A percentile compares a stretch with the other conserved stretches of the same genome.
These are phyloP conservation scores for Diutina catenulata DNA, from an alignment of 1,139 yeast species.

Conservation along the genomic window DNA sequence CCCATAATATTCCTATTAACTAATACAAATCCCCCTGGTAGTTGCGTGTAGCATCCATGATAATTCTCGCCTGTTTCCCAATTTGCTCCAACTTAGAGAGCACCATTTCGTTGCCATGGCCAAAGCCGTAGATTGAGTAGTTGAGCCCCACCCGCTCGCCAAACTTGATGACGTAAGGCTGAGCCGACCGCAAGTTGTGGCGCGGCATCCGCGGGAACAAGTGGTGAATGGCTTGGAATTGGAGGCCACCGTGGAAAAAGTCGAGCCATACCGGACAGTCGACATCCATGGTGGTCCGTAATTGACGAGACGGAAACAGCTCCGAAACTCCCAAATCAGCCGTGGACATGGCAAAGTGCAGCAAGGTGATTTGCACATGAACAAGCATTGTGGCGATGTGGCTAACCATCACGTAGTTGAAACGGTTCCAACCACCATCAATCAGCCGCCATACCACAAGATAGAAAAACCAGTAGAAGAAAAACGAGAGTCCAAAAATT, in stretches of 20 bases:
- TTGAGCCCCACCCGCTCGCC: slow-evolving; percentile 70
- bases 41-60: not conserved
- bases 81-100: slow-evolving; percentile 60
- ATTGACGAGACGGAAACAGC: slow-evolving; percentile 69
- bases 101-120: slow-evolving; percentile 63
- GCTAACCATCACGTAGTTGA: slow-evolving; percentile 55
- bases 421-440: slow-evolving; percentile 38
- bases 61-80: slow-evolving; percentile 41
- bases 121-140: slow-evolving; percentile 79
- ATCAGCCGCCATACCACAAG: slow-evolving; percentile 40
- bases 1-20: not conserved
- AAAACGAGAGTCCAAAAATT: slow-evolving; percentile 52
- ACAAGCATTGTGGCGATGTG: slow-evolving; percentile 81
- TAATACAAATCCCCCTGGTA: not conserved
- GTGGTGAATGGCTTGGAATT: slow-evolving; percentile 86
- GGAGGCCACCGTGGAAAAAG: slow-evolving; percentile 84
- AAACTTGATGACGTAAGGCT: slow-evolving; percentile 59
- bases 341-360: slow-evolving; percentile 92
- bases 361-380: slow-evolving; percentile 81
- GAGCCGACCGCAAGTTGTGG: slow-evolving; percentile 70
- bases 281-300: slow-evolving; percentile 91
- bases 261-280: slow-evolving; percentile 92
- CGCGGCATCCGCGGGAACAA: slow-evolving; percentile 83
- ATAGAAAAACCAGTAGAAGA: slow-evolving; percentile 75
- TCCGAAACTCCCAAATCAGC: slow-evolving; percentile 75